A percentile compares a stretch with the other conserved stretches of the same genome.
phyloP scores from a whole-genome alignment of 2,329 filamentous ascomycete species.

The Colletotrichum cuscutae region DNA sequence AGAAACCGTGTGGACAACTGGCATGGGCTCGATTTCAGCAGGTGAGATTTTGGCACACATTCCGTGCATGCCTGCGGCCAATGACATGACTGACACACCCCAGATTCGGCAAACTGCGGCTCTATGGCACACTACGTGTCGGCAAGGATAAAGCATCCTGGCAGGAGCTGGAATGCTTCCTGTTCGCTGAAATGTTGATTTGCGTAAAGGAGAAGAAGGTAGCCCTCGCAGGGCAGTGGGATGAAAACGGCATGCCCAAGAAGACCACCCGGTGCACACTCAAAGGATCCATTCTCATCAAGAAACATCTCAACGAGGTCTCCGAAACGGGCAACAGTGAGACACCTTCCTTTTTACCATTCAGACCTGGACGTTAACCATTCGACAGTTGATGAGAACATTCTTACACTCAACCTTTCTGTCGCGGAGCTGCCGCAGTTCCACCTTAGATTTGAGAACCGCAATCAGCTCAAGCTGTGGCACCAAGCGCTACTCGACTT shows the following conservation, averaged over 20 bases:
- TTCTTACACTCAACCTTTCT: constrained; percentile 89
- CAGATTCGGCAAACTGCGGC: constrained; percentile 89
- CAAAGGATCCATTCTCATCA: constrained; percentile 97
- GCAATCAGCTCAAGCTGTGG: constrained; percentile 89
- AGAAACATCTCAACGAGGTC: constrained; percentile 95
- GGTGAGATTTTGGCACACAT: constrained; percentile 56
- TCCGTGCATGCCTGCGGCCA: constrained; percentile 1
- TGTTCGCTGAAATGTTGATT: constrained; percentile 99
- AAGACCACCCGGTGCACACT: constrained; percentile 84
- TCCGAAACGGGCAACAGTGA: constrained; percentile 70
- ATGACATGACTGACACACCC: constrained; percentile 41
- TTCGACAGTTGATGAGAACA: constrained; percentile 73
- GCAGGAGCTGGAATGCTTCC: constrained; percentile 97
- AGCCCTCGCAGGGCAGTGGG: constrained; percentile 71
- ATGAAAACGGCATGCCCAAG: constrained; percentile 64
- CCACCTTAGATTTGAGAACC: constrained; percentile 88
- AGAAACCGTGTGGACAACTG: constrained; percentile 94
- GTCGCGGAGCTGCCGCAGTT: constrained; percentile 94
- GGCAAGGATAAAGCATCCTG: constrained; percentile 96
- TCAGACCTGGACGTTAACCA: constrained; percentile 41
- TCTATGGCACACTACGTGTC: constrained; percentile 90
- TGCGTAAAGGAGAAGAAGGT: constrained; percentile 98
- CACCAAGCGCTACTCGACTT: constrained; percentile 87
- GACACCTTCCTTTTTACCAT: constrained; percentile 23
- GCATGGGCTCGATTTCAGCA: constrained; percentile 93